Evolutionary conservation across 2,329 filamentous ascomycete genomes (phyloP).

Genomic region (Botryotinia narcissicola): DNA sequence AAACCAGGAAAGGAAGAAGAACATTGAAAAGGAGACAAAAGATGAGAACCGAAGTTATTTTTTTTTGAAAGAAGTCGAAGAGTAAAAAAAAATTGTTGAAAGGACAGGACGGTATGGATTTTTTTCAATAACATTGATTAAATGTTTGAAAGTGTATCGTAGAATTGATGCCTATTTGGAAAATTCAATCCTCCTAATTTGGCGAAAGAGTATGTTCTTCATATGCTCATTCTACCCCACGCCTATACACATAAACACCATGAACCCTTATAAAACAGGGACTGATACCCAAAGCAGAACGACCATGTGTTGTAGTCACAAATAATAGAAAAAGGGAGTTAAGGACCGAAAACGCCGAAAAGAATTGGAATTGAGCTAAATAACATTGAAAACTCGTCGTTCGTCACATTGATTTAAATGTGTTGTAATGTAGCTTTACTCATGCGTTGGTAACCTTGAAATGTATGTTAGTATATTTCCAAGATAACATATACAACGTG

Average conservation of each 20-base stretch:
- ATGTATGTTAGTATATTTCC: slow-evolving; percentile 15
- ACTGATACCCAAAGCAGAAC: slow-evolving; percentile 32
- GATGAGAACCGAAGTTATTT: background rate
- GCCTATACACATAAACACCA: slow-evolving; percentile 39
- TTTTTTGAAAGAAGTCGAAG: slow-evolving; percentile 24
- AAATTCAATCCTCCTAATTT: slow-evolving; percentile 24
- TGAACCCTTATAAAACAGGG: slow-evolving; percentile 28
- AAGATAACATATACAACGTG: slow-evolving; percentile 18
- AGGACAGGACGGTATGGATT: slow-evolving; percentile 38
- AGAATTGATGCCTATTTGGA: slow-evolving; percentile 28
- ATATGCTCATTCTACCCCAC: slow-evolving; percentile 36
- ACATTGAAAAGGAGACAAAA: slow-evolving; percentile 18
- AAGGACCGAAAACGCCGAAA: slow-evolving; percentile 36
- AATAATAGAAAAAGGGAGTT: slow-evolving; percentile 19
- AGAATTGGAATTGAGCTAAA: slow-evolving; percentile 34
- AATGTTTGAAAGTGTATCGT: slow-evolving; percentile 27
- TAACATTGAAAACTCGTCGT: slow-evolving; percentile 39
- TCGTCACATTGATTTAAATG: slow-evolving; percentile 38
- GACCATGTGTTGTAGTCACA: slow-evolving; percentile 23
- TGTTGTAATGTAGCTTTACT: slow-evolving; percentile 34
- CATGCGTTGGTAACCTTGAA: slow-evolving; percentile 60
- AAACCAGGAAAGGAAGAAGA: slow-evolving; percentile 12
- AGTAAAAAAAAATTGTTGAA: slow-evolving; percentile 25
- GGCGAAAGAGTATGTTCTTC: slow-evolving; percentile 32
- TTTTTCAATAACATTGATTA: slow-evolving; percentile 23